These are phyloP conservation scores for Cruciata laevipes DNA, from an alignment of 257 asterid species.

Conservation along the genomic window DNA sequence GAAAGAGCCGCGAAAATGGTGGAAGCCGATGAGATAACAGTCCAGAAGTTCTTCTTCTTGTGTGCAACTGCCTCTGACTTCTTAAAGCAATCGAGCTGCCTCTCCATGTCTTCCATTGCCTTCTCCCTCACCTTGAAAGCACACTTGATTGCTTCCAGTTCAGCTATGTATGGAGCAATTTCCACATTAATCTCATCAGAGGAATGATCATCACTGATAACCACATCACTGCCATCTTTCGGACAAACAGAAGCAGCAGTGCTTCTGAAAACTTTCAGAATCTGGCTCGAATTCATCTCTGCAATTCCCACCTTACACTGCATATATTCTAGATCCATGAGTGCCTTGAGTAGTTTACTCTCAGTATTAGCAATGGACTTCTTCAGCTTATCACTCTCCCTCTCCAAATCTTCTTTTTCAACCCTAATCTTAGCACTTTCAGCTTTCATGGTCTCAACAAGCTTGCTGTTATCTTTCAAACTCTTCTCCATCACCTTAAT, in stretches of 20 bases:
- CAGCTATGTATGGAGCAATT: slow-evolving; percentile 21
- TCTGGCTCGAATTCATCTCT: slow-evolving; percentile 27
- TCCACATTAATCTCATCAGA: slow-evolving; percentile 27
- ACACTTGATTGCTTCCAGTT: slow-evolving; percentile 50
- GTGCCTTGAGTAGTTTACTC: slow-evolving; percentile 25
- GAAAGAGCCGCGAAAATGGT: slow-evolving; percentile 57
- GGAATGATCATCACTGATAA: neutral
- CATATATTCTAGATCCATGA: slow-evolving; percentile 26
- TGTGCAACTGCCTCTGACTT: slow-evolving; percentile 42
- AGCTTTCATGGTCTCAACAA: slow-evolving; percentile 31
- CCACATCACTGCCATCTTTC: slow-evolving; percentile 17
- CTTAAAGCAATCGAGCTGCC: slow-evolving; percentile 41
- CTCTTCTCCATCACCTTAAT: slow-evolving; percentile 38
- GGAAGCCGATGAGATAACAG: slow-evolving; percentile 60
- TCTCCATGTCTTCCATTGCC: slow-evolving; percentile 51
- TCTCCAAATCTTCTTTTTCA: slow-evolving; percentile 42
- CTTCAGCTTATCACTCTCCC: slow-evolving; percentile 31
- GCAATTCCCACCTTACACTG: slow-evolving; percentile 36
- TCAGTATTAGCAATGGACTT: slow-evolving; percentile 34
- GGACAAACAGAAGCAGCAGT: slow-evolving; percentile 37
- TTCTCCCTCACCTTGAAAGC: slow-evolving; percentile 44
- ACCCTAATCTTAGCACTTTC: slow-evolving; percentile 23
- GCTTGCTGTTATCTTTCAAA: slow-evolving; percentile 22
- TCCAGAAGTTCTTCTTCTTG: slow-evolving; percentile 71
- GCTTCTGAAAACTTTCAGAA: slow-evolving; percentile 52